These are phyloP conservation scores for Malus hybrid DNA, from an alignment of 331 rosid species.

Conservation along the genomic window DNA sequence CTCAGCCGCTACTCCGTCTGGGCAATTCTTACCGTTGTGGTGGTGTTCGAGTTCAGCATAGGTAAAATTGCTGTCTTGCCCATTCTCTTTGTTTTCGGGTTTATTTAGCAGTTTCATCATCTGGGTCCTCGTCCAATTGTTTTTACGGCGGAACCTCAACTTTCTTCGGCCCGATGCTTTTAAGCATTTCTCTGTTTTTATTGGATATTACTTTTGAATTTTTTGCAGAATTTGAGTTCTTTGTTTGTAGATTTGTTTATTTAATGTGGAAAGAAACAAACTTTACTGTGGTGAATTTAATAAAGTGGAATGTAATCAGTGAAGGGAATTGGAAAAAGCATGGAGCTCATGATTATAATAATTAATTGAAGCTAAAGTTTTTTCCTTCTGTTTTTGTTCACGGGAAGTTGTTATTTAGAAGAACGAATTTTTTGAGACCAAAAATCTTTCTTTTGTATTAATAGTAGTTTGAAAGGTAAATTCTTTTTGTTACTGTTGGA, in stretches of 20 bases:
- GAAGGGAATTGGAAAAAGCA: neutral
- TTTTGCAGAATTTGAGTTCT: neutral
- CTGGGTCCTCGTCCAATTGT: neutral
- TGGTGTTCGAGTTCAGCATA: slow-evolving; percentile 89
- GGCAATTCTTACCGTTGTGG: slow-evolving; percentile 93
- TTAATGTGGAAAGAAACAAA: neutral
- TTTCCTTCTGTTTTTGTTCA: neutral
- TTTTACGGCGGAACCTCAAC: neutral
- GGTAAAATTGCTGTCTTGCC: slow-evolving; percentile 27
- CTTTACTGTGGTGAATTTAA: neutral
- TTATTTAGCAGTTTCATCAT: neutral
- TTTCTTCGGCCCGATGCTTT: neutral
- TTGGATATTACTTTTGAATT: neutral
- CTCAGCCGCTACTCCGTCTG: slow-evolving; percentile 64
- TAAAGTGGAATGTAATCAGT: neutral
- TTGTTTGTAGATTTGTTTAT: neutral
- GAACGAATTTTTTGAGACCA: too few species aligned
- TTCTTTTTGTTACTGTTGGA: neutral
- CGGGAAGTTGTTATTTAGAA: too few species aligned
- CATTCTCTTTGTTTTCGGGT: neutral
- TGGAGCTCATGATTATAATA: slow-evolving; percentile 4
- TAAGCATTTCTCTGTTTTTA: neutral
- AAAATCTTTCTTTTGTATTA: too few species aligned
- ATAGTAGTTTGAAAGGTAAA: neutral
- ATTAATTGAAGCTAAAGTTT: neutral